Percentiles rank a stretch among this genome's conserved stretches.
Evolutionary conservation across 1,139 yeast species (phyloP).

Genomic region (Geotrichum australiense): DNA sequence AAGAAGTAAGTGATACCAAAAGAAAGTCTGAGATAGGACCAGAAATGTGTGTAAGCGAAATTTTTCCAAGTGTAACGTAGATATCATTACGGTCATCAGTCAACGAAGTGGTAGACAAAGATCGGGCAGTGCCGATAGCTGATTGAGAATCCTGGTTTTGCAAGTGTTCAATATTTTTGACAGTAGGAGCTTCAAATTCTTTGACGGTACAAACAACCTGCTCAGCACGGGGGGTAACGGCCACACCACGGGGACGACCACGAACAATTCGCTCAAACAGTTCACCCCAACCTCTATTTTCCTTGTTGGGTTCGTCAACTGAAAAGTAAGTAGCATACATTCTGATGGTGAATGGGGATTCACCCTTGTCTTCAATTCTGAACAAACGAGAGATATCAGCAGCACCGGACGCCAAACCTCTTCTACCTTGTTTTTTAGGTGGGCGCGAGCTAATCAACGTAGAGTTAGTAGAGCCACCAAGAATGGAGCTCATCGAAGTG

Average conservation of each 20-base stretch:
- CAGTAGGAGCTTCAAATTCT: conserved; percentile 57
- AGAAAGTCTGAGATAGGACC: conserved; percentile 23
- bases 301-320: conserved; percentile 27
- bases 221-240: conserved; percentile 77
- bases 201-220: conserved; percentile 62
- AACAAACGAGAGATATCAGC: conserved; percentile 78
- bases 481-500: conserved; percentile 15
- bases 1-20: conserved; percentile 24
- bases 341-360: conserved; percentile 61
- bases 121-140: conserved; percentile 28
- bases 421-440: conserved; percentile 40
- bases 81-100: conserved; percentile 28
- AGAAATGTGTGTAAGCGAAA: conserved; percentile 23
- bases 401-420: conserved; percentile 86
- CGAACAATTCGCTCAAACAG: conserved; percentile 68
- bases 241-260: conserved; percentile 70
- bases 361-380: conserved; percentile 58
- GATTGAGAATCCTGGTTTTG: conserved; percentile 32
- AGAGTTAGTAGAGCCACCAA: conserved; percentile 8
- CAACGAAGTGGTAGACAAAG: conserved; percentile 26
- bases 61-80: conserved; percentile 27
- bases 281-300: conserved; percentile 86
- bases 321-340: conserved; percentile 63
- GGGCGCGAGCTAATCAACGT: conserved; percentile 13
- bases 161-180: conserved; percentile 39